Percentiles rank a stretch among this genome's conserved stretches.
phyloP scores from a whole-genome alignment of 2,329 filamentous ascomycete species.

The Talaromyces sp. region DNA sequence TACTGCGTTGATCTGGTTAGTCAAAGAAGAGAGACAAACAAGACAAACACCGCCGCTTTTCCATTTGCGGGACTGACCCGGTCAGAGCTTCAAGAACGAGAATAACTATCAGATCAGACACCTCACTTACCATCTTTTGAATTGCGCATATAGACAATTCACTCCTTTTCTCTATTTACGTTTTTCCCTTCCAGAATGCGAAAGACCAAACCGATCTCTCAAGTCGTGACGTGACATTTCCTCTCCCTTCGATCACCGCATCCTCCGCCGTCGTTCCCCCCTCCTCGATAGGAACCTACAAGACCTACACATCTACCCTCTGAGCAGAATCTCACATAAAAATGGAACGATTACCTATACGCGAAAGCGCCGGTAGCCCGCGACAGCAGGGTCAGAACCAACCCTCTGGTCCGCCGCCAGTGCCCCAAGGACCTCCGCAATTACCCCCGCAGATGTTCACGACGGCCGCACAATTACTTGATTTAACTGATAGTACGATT shows the following conservation, averaged over 20 bases:
- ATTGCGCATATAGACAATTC: neutral
- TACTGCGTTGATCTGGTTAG: neutral
- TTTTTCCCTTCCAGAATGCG: constrained; percentile 23
- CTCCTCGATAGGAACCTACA: neutral
- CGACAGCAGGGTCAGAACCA: constrained; percentile 24
- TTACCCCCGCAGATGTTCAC: constrained; percentile 90
- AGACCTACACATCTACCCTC: neutral
- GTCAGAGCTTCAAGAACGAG: neutral
- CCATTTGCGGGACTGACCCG: constrained; percentile 10
- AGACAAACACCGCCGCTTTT: constrained; percentile 23
- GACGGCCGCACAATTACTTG: constrained; percentile 89
- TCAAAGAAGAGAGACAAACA: constrained; percentile 25
- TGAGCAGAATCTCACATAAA: neutral
- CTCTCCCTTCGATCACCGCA: constrained; percentile 6
- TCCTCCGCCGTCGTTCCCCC: neutral
- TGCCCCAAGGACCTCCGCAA: constrained; percentile 45
- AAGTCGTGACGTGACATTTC: constrained; percentile 16
- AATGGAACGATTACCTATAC: constrained; percentile 21
- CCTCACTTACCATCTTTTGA: neutral
- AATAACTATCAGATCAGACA: neutral
- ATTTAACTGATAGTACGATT: constrained; percentile 90
- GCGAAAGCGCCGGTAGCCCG: constrained; percentile 14
- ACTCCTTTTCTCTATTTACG: neutral
- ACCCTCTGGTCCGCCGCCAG: constrained; percentile 28
- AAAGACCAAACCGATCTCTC: constrained; percentile 5